Percentiles rank a stretch among this genome's conserved stretches.
These are phyloP conservation scores for Gardenia jasminoides DNA, from an alignment of 257 asterid species.

Conservation along the genomic window DNA sequence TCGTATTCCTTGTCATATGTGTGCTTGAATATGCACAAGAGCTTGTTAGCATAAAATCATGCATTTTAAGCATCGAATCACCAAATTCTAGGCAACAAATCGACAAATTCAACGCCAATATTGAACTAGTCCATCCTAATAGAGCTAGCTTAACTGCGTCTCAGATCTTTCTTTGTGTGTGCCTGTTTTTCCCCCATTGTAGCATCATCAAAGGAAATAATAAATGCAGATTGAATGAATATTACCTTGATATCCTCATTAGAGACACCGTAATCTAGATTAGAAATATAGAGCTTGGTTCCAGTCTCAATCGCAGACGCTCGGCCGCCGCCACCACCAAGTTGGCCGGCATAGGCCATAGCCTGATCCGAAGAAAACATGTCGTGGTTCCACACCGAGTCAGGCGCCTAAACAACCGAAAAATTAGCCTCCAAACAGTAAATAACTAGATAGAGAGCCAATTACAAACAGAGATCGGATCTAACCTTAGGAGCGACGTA, in stretches of 20 bases:
- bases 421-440: neutral
- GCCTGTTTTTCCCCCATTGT: too few relatives aligned
- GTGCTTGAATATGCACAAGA: neutral
- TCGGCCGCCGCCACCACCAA: constrained; percentile 37
- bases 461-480: constrained; percentile 25
- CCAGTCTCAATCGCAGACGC: constrained; percentile 88
- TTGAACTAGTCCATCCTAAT: neutral
- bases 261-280: constrained; percentile 89
- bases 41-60: neutral
- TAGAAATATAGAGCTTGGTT: constrained; percentile 86
- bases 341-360: constrained; percentile 23
- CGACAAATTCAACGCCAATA: neutral
- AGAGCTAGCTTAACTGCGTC: neutral
- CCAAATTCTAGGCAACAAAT: neutral
- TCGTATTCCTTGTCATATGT: neutral
- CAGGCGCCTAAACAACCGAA: constrained; percentile 69
- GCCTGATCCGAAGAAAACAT: constrained; percentile 50
- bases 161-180: neutral
- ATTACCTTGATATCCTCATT: constrained; percentile 83
- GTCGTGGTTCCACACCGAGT: constrained; percentile 77
- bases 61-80: neutral
- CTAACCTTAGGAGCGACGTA: constrained; percentile 70
- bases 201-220: neutral
- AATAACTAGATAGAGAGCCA: neutral
- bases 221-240: neutral